Evolutionary conservation across 228 moss, liverwort and hornwort genomes (phyloP), one percentile per base, ranked within the genome.

Genomic region (Sphagnum magellanicum): DNA sequence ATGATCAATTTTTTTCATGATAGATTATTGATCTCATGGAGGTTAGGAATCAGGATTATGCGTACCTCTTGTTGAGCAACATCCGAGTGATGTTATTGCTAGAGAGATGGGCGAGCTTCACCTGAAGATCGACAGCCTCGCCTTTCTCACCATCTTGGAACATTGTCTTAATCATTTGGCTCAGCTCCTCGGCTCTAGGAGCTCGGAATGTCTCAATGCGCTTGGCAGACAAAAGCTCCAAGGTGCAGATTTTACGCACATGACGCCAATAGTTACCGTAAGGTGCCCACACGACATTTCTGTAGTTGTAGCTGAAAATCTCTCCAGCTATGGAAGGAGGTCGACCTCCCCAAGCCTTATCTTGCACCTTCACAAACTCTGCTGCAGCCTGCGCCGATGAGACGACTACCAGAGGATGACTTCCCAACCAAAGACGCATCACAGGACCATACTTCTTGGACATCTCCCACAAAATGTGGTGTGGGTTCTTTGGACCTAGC

Each of bases 291-390:
- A 50, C 50, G 50, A 67, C 16, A 50, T 50, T 51, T 50, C 16
- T 67, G 50, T 49, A 67, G 66, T 67, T 67, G 17, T 62, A 6
- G 10, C 50, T 50, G 66, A 67, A 50, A 14, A 67, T 51, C 66
- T 67, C 13, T 13, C n/a, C 49, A 8, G 50, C 66, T 8, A 67
- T 67, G 11, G 66, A 49, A 6, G 66, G 16, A 15, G 66, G 66
- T 10, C 50, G 66, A 50, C 50, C 50, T n/a, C 14, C 49, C 50
- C 49, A 67, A 13, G n/a, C 11, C 66, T 67, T 67, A 50, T 67
- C 66, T 1, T 66, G 66, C 8, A 12, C 16, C 10, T 67, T 67
- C 50, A 13, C 11, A 50, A 67, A 14, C 15, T 67, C 66, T 13
- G 8, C 15, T 50, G 66, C 50, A 13, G 52, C 66, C 16, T 67